phyloP scores from a whole-genome alignment of 495 filamentous ascomycete genomes.

The Hyaloscypha variabilis region DNA sequence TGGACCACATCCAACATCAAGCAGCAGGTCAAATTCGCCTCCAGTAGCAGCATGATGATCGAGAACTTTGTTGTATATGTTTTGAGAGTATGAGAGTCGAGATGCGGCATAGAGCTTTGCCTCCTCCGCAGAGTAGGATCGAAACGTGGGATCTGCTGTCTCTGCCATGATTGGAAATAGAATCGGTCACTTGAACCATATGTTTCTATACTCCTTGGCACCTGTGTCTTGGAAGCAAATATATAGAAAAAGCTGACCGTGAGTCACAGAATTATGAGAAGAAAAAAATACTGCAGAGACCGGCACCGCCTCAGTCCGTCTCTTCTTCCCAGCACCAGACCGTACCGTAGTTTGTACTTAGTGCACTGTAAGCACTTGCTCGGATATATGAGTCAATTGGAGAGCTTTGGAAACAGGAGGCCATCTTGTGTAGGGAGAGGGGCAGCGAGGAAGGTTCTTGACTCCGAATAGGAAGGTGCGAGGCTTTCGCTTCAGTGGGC shows the following conservation, averaged over 20 bases:
- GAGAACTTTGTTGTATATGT: slow-evolving; percentile 49
- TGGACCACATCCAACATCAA: slow-evolving; percentile 64
- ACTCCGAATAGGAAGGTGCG: not conserved
- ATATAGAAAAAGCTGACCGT: not conserved
- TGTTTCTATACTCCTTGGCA: not conserved
- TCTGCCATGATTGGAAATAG: not conserved
- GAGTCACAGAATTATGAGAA: not conserved
- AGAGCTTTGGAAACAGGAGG: not conserved
- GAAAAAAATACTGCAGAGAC: not conserved
- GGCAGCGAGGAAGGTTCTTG: not conserved
- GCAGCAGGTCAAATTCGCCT: slow-evolving; percentile 44
- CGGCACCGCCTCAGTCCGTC: too few relatives aligned
- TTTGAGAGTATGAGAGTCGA: slow-evolving; percentile 45
- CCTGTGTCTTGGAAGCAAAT: not conserved
- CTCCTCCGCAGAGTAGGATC: slow-evolving; percentile 44
- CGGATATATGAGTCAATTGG: not conserved
- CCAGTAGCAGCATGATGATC: slow-evolving; percentile 50
- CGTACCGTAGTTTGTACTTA: not conserved
- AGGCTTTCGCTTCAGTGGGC: not conserved
- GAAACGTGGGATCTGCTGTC: slow-evolving; percentile 43
- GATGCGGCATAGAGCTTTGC: slow-evolving; percentile 45
- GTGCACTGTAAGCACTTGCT: not conserved
- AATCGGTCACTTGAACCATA: not conserved
- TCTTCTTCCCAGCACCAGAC: too few relatives aligned
- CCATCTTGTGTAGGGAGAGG: not conserved